These are phyloP conservation scores for Cyclostephanos invisitatus DNA, from an alignment of 108 stramenopile species.

Conservation along the genomic window DNA sequence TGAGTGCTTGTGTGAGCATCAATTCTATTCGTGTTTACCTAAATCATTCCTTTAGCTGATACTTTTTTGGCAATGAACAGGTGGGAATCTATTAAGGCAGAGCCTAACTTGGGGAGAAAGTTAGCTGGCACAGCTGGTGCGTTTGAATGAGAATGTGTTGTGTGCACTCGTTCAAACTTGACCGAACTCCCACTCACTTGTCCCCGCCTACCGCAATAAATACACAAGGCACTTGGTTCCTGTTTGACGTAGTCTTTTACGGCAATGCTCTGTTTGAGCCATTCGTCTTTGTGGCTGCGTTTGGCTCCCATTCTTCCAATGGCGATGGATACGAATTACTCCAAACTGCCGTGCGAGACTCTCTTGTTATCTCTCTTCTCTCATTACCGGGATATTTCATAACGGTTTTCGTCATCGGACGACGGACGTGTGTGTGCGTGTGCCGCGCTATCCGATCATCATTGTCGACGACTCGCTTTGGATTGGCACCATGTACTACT, in stretches of 20 bases:
- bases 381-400: constrained; percentile 83
- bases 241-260: constrained; percentile 68
- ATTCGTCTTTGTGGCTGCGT: constrained; percentile 58
- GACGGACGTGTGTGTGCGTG: constrained; percentile 32
- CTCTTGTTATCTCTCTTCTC: constrained; percentile 52
- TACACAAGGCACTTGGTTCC: constrained; percentile 61
- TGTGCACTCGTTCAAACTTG: neutral
- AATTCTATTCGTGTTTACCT: neutral
- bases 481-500: constrained; percentile 17
- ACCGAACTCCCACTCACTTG: neutral
- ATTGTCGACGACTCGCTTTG: constrained; percentile 18
- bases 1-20: neutral
- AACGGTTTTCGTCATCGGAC: constrained; percentile 68
- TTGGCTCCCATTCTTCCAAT: constrained; percentile 44
- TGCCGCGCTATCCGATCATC: constrained; percentile 24
- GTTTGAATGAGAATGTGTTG: neutral
- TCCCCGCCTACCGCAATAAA: neutral
- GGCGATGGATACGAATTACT: constrained; percentile 34
- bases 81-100: constrained; percentile 53
- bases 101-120: constrained; percentile 46
- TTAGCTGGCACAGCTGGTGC: constrained; percentile 58
- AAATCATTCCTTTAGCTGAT: neutral
- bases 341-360: constrained; percentile 34
- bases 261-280: constrained; percentile 68
- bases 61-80: constrained; percentile 9